phyloP scores from a whole-genome alignment of 1,139 yeast genomes.

The Nadsonia starkeyi-henricii region DNA sequence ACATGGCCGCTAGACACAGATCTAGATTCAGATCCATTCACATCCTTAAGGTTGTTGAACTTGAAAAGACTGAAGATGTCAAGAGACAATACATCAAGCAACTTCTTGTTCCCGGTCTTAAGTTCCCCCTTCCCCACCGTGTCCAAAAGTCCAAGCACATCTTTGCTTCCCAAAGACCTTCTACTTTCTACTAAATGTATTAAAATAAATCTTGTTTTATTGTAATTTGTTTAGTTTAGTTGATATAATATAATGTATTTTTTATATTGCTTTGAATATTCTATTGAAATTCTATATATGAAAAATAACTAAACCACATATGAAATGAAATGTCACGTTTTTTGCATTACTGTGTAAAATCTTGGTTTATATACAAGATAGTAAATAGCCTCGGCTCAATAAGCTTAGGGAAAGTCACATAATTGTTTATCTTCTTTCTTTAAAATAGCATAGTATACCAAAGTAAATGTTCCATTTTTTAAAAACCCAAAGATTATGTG shows the following conservation, averaged over 20 bases:
- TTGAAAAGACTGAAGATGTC: constrained; percentile 94
- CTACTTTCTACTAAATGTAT: constrained; percentile 74
- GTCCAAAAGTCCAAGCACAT: constrained; percentile 79
- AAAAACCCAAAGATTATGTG: too few species aligned
- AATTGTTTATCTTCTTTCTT: too few species aligned
- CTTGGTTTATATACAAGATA: too few species aligned
- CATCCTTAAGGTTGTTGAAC: constrained; percentile 91
- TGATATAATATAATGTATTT: neutral
- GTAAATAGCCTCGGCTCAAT: too few species aligned
- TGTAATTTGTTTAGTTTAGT: constrained; percentile 1
- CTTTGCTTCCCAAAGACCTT: constrained; percentile 87
- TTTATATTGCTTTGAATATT: neutral
- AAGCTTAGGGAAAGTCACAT: too few species aligned
- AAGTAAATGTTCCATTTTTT: too few species aligned
- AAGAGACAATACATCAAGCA: constrained; percentile 99
- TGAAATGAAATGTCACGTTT: too few species aligned
- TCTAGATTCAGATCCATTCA: constrained; percentile 99
- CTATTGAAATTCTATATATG: neutral
- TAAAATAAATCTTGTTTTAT: constrained; percentile 1
- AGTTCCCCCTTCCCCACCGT: constrained; percentile 99
- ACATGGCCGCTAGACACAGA: constrained; percentile 99
- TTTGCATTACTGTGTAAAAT: too few species aligned
- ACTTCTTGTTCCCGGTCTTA: constrained; percentile 88
- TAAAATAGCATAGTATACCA: too few species aligned
- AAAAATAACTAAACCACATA: too few species aligned